Conservation (phyloP, 768 basidiomycete genomes). For the Omphalotus guepiniiformis region DNA sequence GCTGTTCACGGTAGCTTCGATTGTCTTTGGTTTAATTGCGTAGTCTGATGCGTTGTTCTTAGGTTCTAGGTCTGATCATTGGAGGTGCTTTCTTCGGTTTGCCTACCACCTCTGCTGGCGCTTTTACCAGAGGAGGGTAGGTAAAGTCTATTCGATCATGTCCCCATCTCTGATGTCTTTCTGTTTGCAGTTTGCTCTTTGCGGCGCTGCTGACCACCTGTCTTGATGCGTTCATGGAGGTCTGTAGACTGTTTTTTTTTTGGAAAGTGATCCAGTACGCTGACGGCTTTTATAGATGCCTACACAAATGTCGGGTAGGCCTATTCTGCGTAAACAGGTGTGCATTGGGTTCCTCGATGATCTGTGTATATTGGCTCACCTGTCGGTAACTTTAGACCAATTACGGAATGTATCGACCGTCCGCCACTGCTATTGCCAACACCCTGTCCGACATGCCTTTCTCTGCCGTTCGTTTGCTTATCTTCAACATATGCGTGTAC, state of each 20-base stretch:
- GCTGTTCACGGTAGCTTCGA: constrained; percentile 43
- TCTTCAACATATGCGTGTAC: constrained; percentile 66
- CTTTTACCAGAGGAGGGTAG: constrained; percentile 78
- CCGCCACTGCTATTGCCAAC: constrained; percentile 61
- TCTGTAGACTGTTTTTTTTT: no score
- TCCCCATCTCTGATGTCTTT: neutral
- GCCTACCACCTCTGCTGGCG: constrained; percentile 70
- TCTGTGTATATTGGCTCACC: no score
- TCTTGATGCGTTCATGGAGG: constrained; percentile 73
- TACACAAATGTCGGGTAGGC: constrained; percentile 74
- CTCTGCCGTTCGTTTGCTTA: constrained; percentile 51
- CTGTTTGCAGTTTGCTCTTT: constrained; percentile 64
- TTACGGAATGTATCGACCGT: constrained; percentile 65
- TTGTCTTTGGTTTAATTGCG: neutral
- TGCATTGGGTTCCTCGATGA: no score
- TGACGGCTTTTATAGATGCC: no score
- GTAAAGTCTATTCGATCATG: neutral
- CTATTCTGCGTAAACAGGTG: constrained; percentile 71
- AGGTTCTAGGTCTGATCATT: constrained; percentile 59
- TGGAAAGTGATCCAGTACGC: no score
- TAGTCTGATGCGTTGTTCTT: constrained; percentile 6
- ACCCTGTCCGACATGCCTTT: constrained; percentile 68
- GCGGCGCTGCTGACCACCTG: constrained; percentile 60
- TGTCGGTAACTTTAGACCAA: no score
- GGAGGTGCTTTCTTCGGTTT: constrained; percentile 74